phyloP scores from a whole-genome alignment of 495 filamentous ascomycete species.

The Monascus purpureus region DNA sequence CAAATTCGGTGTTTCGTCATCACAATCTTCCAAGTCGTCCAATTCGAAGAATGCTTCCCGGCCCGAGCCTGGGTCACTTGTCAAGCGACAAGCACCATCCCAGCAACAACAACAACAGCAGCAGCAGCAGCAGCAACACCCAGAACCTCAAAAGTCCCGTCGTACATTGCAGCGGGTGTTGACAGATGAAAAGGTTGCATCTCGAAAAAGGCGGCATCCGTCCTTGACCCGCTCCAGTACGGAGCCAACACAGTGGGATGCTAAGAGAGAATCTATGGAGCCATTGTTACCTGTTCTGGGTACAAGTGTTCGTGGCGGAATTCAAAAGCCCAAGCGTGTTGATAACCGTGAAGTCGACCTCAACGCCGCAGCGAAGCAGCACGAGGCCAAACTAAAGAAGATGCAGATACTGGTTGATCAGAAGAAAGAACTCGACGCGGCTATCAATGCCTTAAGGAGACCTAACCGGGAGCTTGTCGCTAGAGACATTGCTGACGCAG shows the following conservation, averaged over 20 bases:
- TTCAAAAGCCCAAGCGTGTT: slow-evolving; percentile 44
- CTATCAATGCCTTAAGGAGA: slow-evolving; percentile 70
- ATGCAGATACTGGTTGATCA: slow-evolving; percentile 50
- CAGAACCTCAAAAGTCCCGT: slow-evolving; percentile 31
- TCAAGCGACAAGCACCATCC: slow-evolving; percentile 33
- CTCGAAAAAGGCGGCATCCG: slow-evolving; percentile 28
- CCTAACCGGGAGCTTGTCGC: slow-evolving; percentile 73
- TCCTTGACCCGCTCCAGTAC: slow-evolving; percentile 60
- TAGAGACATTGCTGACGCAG: slow-evolving; percentile 55
- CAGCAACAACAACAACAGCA: not conserved
- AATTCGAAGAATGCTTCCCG: slow-evolving; percentile 13
- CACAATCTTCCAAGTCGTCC: slow-evolving; percentile 14
- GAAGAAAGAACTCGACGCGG: slow-evolving; percentile 68
- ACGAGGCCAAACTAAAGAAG: slow-evolving; percentile 54
- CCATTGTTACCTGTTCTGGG: slow-evolving; percentile 21
- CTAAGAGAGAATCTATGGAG: slow-evolving; percentile 19
- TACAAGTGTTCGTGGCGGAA: slow-evolving; percentile 33
- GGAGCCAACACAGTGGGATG: slow-evolving; percentile 27
- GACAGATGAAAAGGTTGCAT: slow-evolving; percentile 50
- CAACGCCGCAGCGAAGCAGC: slow-evolving; percentile 37
- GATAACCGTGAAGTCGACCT: slow-evolving; percentile 58
- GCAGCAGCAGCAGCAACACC: slow-evolving; percentile 9
- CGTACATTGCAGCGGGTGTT: slow-evolving; percentile 54
- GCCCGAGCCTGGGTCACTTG: slow-evolving; percentile 40
- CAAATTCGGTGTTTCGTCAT: slow-evolving; percentile 74